Evolutionary conservation across 1,284 basidiomycete species (phyloP), one percentile per base, ranked within the genome.

Genomic region (Irpex sp.): DNA sequence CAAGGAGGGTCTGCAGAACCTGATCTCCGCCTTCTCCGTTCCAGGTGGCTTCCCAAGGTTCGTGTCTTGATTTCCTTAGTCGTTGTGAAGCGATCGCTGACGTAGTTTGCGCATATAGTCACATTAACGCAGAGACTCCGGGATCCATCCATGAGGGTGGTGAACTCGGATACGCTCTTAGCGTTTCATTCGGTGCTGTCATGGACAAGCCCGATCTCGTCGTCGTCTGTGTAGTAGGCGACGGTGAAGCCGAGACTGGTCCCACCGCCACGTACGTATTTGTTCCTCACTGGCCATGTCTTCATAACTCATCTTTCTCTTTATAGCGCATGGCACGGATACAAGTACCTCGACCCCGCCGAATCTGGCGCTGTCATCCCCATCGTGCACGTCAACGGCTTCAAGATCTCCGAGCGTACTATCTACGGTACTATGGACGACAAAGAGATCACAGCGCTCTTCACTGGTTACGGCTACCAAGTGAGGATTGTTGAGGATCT

Each of bases 351-450:
- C 71, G 92, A 96, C 72, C 93, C 94, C n/a, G 85, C 83, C n/a
- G 93, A 94, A 76, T 91, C 88, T 6, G 94, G 94, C 21, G 93
- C 93, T 0, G 92, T 96, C 13, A 78, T 96, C 26, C 94, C 94
- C 19, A 92, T 96, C 68, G 81, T 97, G 1, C 92, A 96, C 72
- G 84, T 91, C 64, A 95, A 95, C 68, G 86, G 88, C 15, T 92
- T 89, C 82, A 90, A 94, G 81, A 96, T 96, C 65, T 92, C 90
- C 4, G 92, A 96, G 72, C 84, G 92, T 36, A 96, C 94, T 17
- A 90, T 97, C 65, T 90, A 88, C 66, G 94, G 93, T 47, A 88
- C 88, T n/a, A 94, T 96, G 92, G 93, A 95, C 72, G 82, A 96
- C 74, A 86, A 88, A 69, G 94, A 96, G 72, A 75, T 94, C 19